phyloP scores from a whole-genome alignment of 495 filamentous ascomycete genomes.

The Penicillium riverlandense region DNA sequence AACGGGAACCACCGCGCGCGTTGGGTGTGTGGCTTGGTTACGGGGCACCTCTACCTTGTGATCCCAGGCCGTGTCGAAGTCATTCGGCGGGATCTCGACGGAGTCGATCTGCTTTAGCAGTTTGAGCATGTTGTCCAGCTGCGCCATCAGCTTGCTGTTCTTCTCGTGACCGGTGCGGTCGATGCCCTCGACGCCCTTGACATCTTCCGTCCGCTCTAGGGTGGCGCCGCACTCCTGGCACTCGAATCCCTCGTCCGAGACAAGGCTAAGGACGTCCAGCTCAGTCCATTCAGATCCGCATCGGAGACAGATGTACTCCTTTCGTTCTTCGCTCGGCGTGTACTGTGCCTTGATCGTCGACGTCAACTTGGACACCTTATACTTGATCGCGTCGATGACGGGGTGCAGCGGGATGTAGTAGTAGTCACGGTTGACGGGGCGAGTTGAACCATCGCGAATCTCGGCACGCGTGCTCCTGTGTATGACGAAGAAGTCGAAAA shows the following conservation, averaged over 20 bases:
- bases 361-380: slow-evolving; percentile 75
- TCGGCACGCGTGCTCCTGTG: slow-evolving; percentile 72
- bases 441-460: slow-evolving; percentile 68
- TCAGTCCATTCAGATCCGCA: slow-evolving; percentile 78
- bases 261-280: slow-evolving; percentile 72
- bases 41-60: slow-evolving; percentile 44
- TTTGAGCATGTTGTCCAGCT: slow-evolving; percentile 77
- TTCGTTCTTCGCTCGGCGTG: slow-evolving; percentile 73
- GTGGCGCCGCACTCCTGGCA: slow-evolving; percentile 75
- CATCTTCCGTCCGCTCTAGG: slow-evolving; percentile 58
- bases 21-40: slow-evolving; percentile 48
- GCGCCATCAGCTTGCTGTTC: slow-evolving; percentile 76
- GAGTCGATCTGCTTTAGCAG: slow-evolving; percentile 82
- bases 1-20: slow-evolving; percentile 36
- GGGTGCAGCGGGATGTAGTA: slow-evolving; percentile 95
- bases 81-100: slow-evolving; percentile 74
- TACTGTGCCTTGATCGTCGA: slow-evolving; percentile 76
- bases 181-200: slow-evolving; percentile 49
- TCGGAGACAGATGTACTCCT: slow-evolving; percentile 79
- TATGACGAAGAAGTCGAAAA: neutral
- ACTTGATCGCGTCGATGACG: slow-evolving; percentile 95
- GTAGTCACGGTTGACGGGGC: slow-evolving; percentile 78
- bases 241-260: slow-evolving; percentile 59
- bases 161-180: slow-evolving; percentile 72
- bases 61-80: slow-evolving; percentile 70